Evolutionary conservation across 2,329 filamentous ascomycete species (phyloP), one percentile per base, ranked within the genome.

Genomic region (Cladosporium sp.): DNA sequence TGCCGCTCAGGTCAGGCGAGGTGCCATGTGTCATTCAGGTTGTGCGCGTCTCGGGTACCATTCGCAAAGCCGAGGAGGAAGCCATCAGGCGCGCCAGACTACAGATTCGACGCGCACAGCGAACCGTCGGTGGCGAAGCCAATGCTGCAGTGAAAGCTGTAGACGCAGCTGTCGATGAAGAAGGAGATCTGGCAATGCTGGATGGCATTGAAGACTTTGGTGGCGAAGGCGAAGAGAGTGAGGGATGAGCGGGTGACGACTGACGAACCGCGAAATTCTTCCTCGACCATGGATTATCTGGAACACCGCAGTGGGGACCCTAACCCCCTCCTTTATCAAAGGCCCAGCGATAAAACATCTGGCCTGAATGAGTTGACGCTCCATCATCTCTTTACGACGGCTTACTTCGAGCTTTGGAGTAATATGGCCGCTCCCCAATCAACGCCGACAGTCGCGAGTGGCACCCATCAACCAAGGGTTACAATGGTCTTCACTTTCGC

Each of bases 1-100:
- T 96, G 0, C 88, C 80, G 1, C 15, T 42, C 4, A 72, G 76
- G 74, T 62, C 71, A 1, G 79, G 69, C n/a, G 62, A 80, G 19
- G 74, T 77, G 51, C 75, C 80, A 0, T 95, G 91, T 61, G 84
- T 92, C 1, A 86, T 95, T 55, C 83, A 85, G 39, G 90, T 98
- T 12, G 81, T 95, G 6, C 79, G 88, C 54, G 88, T 96, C 12
- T 93, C 88, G 57, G 93, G 92, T 13, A 98, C 93, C 3, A 95
- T 98, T 62, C 85, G 84, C 59, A 95, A 95, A 69, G 85, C 83
- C 2, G 91, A 97, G 69, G 84, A 95, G 65, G 91, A 95, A 68
- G 89, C 90, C 30, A 86, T 97, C 60, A 78, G 84, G 3, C 78
- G 88, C 53, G 88, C 89, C 36, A 83, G 86, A 58, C 74, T 77